Evolutionary conservation across 257 asterid genomes (phyloP).

Genomic region (Solanum gandarillasii): DNA sequence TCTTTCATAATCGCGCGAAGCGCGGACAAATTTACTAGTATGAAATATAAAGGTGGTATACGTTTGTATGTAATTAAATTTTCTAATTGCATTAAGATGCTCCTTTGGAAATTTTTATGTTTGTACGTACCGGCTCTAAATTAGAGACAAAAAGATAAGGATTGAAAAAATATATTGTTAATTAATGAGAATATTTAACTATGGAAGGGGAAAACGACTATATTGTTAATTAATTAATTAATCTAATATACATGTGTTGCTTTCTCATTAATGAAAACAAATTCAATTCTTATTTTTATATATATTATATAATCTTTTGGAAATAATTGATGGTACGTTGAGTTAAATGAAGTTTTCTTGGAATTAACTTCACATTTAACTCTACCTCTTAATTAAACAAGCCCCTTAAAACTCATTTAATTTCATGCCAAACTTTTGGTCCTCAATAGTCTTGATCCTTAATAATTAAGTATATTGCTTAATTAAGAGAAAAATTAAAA

Average conservation of each 20-base stretch:
- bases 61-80: neutral
- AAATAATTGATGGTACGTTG: neutral
- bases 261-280: neutral
- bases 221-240: neutral
- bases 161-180: neutral
- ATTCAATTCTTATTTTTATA: neutral
- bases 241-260: neutral
- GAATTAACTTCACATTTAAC: neutral
- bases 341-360: neutral
- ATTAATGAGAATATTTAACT: neutral
- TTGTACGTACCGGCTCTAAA: neutral
- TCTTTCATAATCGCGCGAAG: too few relatives aligned
- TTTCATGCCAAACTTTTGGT: neutral
- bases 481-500: neutral
- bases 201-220: neutral
- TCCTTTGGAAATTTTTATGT: neutral
- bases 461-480: neutral
- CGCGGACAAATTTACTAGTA: neutral
- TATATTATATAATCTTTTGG: neutral
- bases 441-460: neutral
- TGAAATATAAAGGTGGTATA: accelerated
- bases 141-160: neutral
- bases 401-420: neutral
- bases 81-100: neutral
- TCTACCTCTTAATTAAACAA: neutral